Percentiles rank a stretch among this genome's conserved stretches.
Conservation (phyloP, 257 asterid species). For the Solanum etuberosum region DNA sequence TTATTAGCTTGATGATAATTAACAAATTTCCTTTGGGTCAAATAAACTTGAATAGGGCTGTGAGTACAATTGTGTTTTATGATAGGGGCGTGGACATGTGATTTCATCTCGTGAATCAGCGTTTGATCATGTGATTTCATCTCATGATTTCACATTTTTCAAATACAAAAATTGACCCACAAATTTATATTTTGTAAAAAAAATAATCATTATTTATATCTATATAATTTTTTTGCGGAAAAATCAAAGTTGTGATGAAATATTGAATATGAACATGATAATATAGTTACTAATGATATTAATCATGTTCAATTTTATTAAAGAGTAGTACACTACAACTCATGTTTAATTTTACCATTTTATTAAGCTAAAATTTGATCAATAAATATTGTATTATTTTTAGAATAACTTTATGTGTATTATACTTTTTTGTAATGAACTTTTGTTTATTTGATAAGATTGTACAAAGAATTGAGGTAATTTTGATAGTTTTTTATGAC, state of each 20-base stretch:
- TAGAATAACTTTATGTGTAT: not conserved
- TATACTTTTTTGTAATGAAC: not conserved
- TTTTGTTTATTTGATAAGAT: not conserved
- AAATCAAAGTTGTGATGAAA: not conserved
- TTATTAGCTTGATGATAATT: not conserved
- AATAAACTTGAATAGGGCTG: not conserved
- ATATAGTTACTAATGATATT: too few species aligned
- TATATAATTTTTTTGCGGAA: too few species aligned
- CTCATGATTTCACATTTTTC: not conserved
- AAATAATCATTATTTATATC: too few species aligned
- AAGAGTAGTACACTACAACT: not conserved
- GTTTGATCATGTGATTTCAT: not conserved
- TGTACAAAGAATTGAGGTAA: not conserved
- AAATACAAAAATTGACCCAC: too few species aligned
- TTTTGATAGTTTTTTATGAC: not conserved
- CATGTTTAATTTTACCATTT: not conserved
- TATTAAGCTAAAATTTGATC: not conserved
- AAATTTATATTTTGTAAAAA: too few species aligned
- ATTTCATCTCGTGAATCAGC: too few species aligned
- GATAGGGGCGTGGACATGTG: too few species aligned
- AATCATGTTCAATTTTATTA: too few species aligned
- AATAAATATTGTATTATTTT: too few species aligned
- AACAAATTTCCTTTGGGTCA: not conserved
- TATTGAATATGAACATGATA: too few species aligned
- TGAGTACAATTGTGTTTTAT: not conserved